Conservation (phyloP, 2,329 filamentous ascomycete genomes). For the Verticillium nonalfalfae region DNA sequence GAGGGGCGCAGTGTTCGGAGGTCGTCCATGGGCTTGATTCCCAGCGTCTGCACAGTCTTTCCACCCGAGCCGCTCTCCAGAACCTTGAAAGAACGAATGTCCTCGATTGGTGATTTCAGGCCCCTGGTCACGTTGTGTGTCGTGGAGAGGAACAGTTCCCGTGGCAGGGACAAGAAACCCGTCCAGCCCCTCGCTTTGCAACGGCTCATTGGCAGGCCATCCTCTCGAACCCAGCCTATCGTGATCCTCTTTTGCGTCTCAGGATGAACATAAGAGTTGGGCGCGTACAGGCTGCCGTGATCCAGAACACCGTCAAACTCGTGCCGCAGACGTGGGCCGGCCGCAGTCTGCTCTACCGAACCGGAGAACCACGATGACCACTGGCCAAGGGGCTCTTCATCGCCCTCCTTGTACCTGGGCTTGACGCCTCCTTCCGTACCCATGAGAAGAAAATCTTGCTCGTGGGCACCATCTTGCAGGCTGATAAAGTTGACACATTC, state of each 20-base stretch:
- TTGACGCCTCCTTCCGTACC: slow-evolving; percentile 33
- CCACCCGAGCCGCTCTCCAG: slow-evolving; percentile 5
- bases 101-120: slow-evolving; percentile 23
- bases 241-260: slow-evolving; percentile 30
- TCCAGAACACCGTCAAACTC: slow-evolving; percentile 38
- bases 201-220: slow-evolving; percentile 35
- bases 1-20: slow-evolving; percentile 14
- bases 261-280: slow-evolving; percentile 40
- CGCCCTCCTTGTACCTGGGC: slow-evolving; percentile 8
- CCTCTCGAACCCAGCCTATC: slow-evolving; percentile 45
- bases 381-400: slow-evolving; percentile 2
- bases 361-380: slow-evolving; percentile 36
- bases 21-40: slow-evolving; percentile 21
- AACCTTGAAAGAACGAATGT: slow-evolving; percentile 33
- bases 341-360: slow-evolving; percentile 10
- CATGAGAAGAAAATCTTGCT: slow-evolving; percentile 34
- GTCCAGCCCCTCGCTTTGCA: slow-evolving; percentile 41
- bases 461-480: slow-evolving; percentile 21
- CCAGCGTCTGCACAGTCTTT: slow-evolving; percentile 34
- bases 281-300: slow-evolving; percentile 40
- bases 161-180: slow-evolving; percentile 37
- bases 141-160: slow-evolving; percentile 32
- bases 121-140: slow-evolving; percentile 27
- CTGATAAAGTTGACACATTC: slow-evolving; percentile 41
- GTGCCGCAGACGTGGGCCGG: slow-evolving; percentile 20